Evolutionary conservation across 345 rosid genomes (phyloP).

Genomic region (Geranium brycei): DNA sequence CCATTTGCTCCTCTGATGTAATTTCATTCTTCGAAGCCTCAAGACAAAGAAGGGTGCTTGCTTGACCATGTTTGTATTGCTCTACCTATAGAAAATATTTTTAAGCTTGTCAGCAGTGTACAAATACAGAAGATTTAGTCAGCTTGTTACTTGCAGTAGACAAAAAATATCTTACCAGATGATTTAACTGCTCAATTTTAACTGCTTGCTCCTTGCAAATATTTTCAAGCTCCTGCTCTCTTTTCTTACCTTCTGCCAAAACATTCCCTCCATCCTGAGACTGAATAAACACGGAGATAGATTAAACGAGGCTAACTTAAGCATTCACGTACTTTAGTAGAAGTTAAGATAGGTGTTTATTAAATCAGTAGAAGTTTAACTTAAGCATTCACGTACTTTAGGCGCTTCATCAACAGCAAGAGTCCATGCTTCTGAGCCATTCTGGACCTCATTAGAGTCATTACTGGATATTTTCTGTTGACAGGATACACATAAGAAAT

Average conservation of each 20-base stretch:
- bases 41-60: neutral
- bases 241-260: constrained; percentile 22
- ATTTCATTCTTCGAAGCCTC: constrained; percentile 13
- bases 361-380: too few relatives aligned
- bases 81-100: neutral
- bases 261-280: constrained; percentile 32
- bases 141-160: neutral
- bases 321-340: neutral
- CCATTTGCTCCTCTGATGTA: constrained; percentile 13
- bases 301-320: neutral
- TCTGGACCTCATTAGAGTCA: constrained; percentile 24
- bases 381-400: neutral
- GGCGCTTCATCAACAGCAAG: constrained; percentile 18
- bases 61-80: neutral
- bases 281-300: neutral
- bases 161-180: constrained; percentile 22
- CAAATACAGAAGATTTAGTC: neutral
- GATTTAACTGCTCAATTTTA: constrained; percentile 56
- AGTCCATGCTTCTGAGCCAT: constrained; percentile 45
- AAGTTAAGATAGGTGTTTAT: neutral
- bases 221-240: constrained; percentile 53
- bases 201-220: constrained; percentile 65
- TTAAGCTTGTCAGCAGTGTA: neutral
- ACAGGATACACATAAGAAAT: constrained; percentile 59
- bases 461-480: constrained; percentile 28